phyloP scores from a whole-genome alignment of 305 asterid genomes.

The Ilex paraguariensis region DNA sequence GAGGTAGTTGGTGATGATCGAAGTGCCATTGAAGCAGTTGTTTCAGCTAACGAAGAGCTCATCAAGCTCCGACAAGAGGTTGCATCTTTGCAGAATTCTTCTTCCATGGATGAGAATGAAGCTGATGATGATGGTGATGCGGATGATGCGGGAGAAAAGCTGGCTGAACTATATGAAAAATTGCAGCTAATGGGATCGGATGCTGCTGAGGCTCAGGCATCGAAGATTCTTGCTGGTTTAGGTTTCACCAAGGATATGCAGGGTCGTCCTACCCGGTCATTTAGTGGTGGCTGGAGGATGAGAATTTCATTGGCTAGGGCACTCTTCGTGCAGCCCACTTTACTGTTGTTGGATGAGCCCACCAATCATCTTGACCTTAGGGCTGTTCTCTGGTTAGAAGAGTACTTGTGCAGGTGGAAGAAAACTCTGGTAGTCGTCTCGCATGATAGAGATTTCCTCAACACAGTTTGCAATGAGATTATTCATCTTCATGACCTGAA shows the following conservation, averaged over 20 bases:
- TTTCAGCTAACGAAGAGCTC: constrained; percentile 88
- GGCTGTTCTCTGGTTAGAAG: constrained; percentile 96
- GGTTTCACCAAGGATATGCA: constrained; percentile 94
- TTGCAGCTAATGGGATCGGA: constrained; percentile 86
- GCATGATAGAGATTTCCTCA: constrained; percentile 84
- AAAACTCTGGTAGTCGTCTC: constrained; percentile 96
- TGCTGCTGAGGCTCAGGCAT: constrained; percentile 96
- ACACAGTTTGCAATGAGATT: constrained; percentile 73
- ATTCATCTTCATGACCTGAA: constrained; percentile 87
- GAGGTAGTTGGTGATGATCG: constrained; percentile 86
- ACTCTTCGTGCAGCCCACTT: constrained; percentile 91
- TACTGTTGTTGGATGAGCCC: constrained; percentile 86
- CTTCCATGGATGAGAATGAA: constrained; percentile 22
- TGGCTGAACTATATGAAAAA: constrained; percentile 71
- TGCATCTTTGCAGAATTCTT: constrained; percentile 50
- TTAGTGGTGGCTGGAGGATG: constrained; percentile 99
- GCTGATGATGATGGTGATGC: constrained; percentile 41
- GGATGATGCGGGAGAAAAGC: constrained; percentile 66
- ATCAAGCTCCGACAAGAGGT: constrained; percentile 66
- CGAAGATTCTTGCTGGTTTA: constrained; percentile 88
- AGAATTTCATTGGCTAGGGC: constrained; percentile 91
- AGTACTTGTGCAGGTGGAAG: constrained; percentile 92
- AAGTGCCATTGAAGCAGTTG: constrained; percentile 87
- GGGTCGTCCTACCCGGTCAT: constrained; percentile 68
- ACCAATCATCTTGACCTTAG: constrained; percentile 94